Conservation (phyloP, 495 filamentous ascomycete genomes). For the Ramalina intermedia region DNA sequence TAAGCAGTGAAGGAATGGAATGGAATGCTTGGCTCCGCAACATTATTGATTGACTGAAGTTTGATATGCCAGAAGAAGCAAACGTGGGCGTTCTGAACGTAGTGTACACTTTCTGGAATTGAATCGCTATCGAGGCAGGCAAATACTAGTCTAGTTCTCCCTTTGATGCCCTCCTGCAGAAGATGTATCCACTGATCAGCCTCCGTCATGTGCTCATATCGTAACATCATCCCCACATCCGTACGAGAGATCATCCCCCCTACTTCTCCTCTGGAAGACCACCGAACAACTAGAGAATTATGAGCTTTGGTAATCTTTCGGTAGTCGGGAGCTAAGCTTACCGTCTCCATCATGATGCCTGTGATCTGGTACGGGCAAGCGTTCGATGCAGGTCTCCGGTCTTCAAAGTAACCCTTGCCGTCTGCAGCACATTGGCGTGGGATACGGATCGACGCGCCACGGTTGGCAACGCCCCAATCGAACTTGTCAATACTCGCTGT, state of each 20-base stretch:
- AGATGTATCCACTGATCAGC: no score
- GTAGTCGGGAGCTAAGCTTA: neutral
- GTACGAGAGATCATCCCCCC: neutral
- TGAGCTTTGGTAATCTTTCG: neutral
- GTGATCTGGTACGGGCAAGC: slow-evolving; percentile 95
- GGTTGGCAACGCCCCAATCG: slow-evolving; percentile 90
- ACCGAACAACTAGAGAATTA: slow-evolving; percentile 12
- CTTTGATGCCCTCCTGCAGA: no score
- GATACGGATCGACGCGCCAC: slow-evolving; percentile 86
- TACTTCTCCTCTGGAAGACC: slow-evolving; percentile 7
- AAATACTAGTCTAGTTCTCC: no score
- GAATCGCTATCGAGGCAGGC: no score
- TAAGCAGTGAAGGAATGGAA: no score
- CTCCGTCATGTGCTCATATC: neutral
- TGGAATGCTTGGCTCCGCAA: no score
- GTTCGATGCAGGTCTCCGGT: slow-evolving; percentile 87
- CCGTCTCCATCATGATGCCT: slow-evolving; percentile 76
- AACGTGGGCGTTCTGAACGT: no score
- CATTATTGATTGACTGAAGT: no score
- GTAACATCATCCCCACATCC: slow-evolving; percentile 2
- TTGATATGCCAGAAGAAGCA: no score
- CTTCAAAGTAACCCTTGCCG: slow-evolving; percentile 97
- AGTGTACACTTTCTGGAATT: no score
- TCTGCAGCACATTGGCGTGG: slow-evolving; percentile 81
- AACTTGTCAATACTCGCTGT: slow-evolving; percentile 89